Conservation (phyloP, 2,329 filamentous ascomycete genomes). For the Diaporthe batatas region DNA sequence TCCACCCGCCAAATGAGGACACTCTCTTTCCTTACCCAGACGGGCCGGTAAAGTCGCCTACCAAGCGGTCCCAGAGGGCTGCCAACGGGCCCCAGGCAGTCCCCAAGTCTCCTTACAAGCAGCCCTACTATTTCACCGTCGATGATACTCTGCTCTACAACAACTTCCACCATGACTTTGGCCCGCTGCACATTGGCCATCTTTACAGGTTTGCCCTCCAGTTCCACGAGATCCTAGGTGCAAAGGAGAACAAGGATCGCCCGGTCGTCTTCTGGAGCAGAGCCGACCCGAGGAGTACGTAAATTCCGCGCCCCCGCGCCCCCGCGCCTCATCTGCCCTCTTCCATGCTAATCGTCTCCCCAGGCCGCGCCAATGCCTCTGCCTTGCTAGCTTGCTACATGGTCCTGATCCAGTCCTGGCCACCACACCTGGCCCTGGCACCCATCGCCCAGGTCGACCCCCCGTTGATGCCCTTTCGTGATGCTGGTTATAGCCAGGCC, state of each 20-base stretch:
- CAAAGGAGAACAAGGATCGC: constrained; percentile 88
- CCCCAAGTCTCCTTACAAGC: constrained; percentile 60
- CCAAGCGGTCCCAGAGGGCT: constrained; percentile 78
- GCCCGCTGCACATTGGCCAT: constrained; percentile 96
- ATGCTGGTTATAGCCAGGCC: constrained; percentile 97
- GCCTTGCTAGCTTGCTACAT: constrained; percentile 98
- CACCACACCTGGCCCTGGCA: constrained; percentile 92
- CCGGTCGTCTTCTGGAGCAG: constrained; percentile 97
- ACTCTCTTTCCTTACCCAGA: constrained; percentile 88
- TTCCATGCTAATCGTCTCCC: constrained; percentile 47
- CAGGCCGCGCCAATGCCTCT: constrained; percentile 91
- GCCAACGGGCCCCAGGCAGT: constrained; percentile 68
- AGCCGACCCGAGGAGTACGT: constrained; percentile 89
- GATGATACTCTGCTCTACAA: constrained; percentile 96
- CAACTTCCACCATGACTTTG: constrained; percentile 98
- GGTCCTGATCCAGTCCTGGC: constrained; percentile 98
- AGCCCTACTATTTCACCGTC: constrained; percentile 94
- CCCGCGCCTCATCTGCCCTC: background rate
- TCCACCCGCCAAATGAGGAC: constrained; percentile 81
- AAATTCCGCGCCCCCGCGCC: background rate
- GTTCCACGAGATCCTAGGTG: constrained; percentile 94
- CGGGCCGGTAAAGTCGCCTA: constrained; percentile 73
- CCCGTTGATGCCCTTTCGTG: constrained; percentile 97
- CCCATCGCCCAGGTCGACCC: constrained; percentile 97
- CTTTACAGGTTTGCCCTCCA: constrained; percentile 96